Base-by-base conservation (phyloP, 805 yeast species). In the Wickerhamomyces bovis region DNA sequence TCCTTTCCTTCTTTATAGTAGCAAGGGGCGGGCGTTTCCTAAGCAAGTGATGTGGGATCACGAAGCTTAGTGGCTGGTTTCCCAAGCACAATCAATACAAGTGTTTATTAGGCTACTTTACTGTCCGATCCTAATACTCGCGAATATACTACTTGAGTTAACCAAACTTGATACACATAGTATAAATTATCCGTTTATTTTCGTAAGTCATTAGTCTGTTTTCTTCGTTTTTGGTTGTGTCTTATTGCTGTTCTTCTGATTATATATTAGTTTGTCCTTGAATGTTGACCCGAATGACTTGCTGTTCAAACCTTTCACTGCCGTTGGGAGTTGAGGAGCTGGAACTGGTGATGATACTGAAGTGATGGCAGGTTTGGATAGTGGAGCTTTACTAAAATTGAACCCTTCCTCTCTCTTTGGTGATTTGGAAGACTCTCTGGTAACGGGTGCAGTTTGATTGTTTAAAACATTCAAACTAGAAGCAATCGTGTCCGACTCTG, bases 401-500 rank as follows among this genome's bases (percentile, higher is more conserved):
- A 33, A 33, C 9, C 36, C 20, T 8, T 33, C 36, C 7, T 33
- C 20, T n/a, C 20, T 18, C 16, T 33, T n/a, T 9, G 20, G 12
- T 18, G 20, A 18, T 33, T 7, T 33, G 11, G 36, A 33, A 33
- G 36, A 15, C 15, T 33, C 36, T 18, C 11, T 33, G 11, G 20
- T n/a, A 20, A 18, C 11, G 10, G 20, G 36, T 9, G 36, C 20
- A 16, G 36, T 20, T 41, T 46, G 44, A 2, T 52, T 49, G 5
- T 49, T 50, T 28, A 54, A 26, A 22, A 54, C 33, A 1, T 38
- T 43, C 3, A 56, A 35, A 6, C 57, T 55, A 13, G 47, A 40
- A 8, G 39, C 35, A 12, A 56, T 38, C 0, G 51, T 51, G n/a
- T 42, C 33, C 11, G 36, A n/a, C 8, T 60, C 63, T 3, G 53